A percentile compares a stretch with the other conserved stretches of the same genome.
These are phyloP conservation scores for Fusarium mundagurra DNA, from an alignment of 2,329 filamentous ascomycete genomes.

Conservation along the genomic window DNA sequence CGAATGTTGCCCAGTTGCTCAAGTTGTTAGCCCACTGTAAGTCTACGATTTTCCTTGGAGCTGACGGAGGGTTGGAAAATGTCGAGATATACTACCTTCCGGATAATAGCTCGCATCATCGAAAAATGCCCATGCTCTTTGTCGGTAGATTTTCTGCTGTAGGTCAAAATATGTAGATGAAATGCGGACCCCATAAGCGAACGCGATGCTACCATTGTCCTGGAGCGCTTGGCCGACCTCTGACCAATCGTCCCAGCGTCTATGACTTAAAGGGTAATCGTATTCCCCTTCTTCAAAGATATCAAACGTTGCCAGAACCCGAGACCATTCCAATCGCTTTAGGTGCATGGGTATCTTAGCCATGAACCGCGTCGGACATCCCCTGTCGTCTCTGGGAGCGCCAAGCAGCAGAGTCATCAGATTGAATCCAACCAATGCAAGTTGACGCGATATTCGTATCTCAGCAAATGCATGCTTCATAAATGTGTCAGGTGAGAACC, in stretches of 20 bases:
- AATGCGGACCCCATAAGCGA: neutral
- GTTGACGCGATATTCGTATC: rapidly evolving
- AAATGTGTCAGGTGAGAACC: neutral
- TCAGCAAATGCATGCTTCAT: rapidly evolving
- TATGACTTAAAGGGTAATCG: rapidly evolving
- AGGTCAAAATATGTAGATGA: neutral
- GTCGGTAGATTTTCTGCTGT: neutral
- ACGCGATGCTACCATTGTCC: neutral
- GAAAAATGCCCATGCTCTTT: neutral
- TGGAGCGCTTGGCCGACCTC: rapidly evolving
- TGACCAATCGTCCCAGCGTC: neutral
- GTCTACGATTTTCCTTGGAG: neutral
- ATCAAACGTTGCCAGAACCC: rapidly evolving
- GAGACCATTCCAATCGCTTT: neutral
- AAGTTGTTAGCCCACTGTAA: neutral
- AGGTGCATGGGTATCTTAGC: neutral
- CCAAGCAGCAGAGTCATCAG: neutral
- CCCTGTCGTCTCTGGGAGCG: rapidly evolving
- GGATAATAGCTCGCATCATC: neutral
- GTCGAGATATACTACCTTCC: neutral
- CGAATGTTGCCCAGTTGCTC: neutral
- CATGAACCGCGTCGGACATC: neutral
- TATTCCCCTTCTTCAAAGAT: neutral
- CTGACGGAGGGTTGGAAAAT: neutral
- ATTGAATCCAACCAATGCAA: rapidly evolving